Evolutionary conservation across 352 stramenopile genomes (phyloP), one percentile per base, ranked within the genome.

Genomic region (Phytopythium vexans): DNA sequence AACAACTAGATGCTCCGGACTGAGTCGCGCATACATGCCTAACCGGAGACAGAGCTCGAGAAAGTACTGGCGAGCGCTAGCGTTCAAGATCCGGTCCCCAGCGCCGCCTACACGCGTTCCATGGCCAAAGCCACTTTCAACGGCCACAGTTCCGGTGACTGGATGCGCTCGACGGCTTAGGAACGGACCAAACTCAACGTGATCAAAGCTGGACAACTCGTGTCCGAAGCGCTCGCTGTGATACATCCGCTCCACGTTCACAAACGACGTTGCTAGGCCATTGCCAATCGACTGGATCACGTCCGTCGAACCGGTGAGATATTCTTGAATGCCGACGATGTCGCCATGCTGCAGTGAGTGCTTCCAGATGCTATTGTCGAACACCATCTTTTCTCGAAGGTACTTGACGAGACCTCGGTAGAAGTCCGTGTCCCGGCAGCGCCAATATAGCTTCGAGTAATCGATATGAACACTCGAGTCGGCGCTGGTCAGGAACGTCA

Each of bases 261-360:
- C 50, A 42, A 73, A 64, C 10, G 52, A 63, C 1, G 68, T 72
- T 3, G 15, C 48, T 14, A 77, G 55, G 4, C 72, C 72, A 49
- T 49, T 62, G 34, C 72, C 72, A 41, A 78, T 39, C 12, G 58
- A 53, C 33, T 64, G 48, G 6, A 41, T 15, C 3, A 78, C 40
- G 9, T 52, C 43, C 3, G 44, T 48, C 1, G 50, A 68, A 32
- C 59, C 48, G 11, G 60, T 38, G 15, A 66, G 54, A 3, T 66
- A 61, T 40, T 88, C 73, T 3, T 38, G 52, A 15, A 84, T 78
- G 14, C 49, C 53, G n/a, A 45, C 37, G 3, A 63, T 16, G 60
- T 89, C 74, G n/a, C 41, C 40, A 57, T 86, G 71, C 10, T 68
- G 21, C 38, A 86, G 64, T 2, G 61, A 64, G 42, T 82, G 88